Evolutionary conservation across 2,329 filamentous ascomycete genomes (phyloP).

Genomic region (Chaetomiaceae sp.): DNA sequence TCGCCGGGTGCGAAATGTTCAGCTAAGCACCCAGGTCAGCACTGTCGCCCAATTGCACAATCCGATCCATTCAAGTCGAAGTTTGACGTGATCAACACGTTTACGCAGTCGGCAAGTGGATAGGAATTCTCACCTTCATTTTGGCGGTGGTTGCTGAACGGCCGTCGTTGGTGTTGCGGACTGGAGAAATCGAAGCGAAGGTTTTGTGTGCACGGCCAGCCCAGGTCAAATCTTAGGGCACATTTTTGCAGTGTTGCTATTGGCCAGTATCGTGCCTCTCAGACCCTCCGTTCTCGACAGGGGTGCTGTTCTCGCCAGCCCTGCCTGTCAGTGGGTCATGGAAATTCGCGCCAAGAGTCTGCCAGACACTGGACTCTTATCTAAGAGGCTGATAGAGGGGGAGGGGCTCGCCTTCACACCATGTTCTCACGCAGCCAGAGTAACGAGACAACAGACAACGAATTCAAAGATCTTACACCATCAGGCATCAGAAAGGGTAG

Average conservation of each 20-base stretch:
- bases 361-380: no score
- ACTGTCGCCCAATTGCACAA: conserved; percentile 6
- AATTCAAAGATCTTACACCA: no score
- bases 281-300: no score
- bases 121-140: conserved; percentile 23
- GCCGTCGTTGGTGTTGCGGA: conserved; percentile 23
- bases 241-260: conserved; percentile 18
- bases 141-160: conserved; percentile 26
- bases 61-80: not conserved
- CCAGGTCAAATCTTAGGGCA: conserved; percentile 24
- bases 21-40: conserved; percentile 41
- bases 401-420: no score
- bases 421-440: no score
- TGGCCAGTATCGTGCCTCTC: conserved; percentile 6
- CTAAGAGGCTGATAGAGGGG: not conserved
- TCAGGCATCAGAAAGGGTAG: no score
- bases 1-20: conserved; percentile 85
- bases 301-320: not conserved
- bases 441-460: no score
- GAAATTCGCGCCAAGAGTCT: conserved; percentile 4
- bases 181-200: conserved; percentile 24
- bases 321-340: conserved; percentile 1
- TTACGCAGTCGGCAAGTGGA: not conserved
- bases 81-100: not conserved
- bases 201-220: conserved; percentile 24